Percentiles rank a stretch among this genome's conserved stretches.
Conservation (phyloP, 1,139 yeast genomes). For the Hansenula anomala region DNA sequence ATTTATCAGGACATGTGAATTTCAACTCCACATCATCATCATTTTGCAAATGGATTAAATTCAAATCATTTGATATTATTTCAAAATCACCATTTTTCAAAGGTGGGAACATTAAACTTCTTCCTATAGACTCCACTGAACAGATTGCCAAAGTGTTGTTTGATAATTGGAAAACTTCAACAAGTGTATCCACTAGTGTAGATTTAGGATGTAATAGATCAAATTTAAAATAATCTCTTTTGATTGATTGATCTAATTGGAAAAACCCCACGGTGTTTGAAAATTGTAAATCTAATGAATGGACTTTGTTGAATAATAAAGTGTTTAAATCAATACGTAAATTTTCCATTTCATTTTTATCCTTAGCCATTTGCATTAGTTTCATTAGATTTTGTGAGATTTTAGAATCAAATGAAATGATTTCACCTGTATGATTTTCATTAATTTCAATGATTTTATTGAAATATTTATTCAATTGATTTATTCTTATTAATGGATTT, state of each 20-base stretch:
- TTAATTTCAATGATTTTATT: constrained; percentile 5
- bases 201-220: constrained; percentile 24
- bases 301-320: constrained; percentile 25
- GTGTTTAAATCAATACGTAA: constrained; percentile 19
- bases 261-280: constrained; percentile 22
- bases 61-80: constrained; percentile 13
- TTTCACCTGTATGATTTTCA: background rate
- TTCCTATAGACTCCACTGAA: constrained; percentile 22
- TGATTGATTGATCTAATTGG: constrained; percentile 23
- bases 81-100: constrained; percentile 24
- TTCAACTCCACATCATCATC: constrained; percentile 6
- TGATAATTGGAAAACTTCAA: constrained; percentile 16
- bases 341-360: constrained; percentile 18
- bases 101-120: constrained; percentile 32
- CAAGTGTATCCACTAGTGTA: constrained; percentile 10
- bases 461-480: constrained; percentile 27
- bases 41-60: constrained; percentile 5
- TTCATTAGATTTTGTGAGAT: background rate
- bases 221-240: constrained; percentile 28
- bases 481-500: constrained; percentile 35
- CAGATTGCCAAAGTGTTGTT: constrained; percentile 23
- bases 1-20: constrained; percentile 18
- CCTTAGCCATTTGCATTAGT: constrained; percentile 11
- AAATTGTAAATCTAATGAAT: constrained; percentile 21
- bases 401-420: background rate